Conservation (phyloP, 345 rosid species). For the Rhodamnia rubescens region DNA sequence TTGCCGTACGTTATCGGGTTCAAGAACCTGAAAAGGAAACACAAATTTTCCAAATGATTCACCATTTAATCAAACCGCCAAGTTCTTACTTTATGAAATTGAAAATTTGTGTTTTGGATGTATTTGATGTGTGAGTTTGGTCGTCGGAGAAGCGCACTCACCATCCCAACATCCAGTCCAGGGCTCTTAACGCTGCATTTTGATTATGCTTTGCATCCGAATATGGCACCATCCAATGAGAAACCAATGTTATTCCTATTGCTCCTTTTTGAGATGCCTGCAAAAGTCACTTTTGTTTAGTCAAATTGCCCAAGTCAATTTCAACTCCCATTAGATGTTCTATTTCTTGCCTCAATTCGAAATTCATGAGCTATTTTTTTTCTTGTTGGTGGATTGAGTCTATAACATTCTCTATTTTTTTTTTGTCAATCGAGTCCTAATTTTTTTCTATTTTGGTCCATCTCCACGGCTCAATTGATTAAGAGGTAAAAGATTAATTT, state of each 20-base stretch:
- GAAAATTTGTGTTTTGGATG: background rate
- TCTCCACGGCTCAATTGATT: background rate
- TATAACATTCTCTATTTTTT: background rate
- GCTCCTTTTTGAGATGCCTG: slow-evolving; percentile 20
- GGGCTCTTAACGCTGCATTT: slow-evolving; percentile 16
- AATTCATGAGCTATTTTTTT: background rate
- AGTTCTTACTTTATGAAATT: background rate
- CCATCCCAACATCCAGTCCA: slow-evolving; percentile 39
- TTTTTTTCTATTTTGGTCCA: background rate
- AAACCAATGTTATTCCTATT: slow-evolving; percentile 18
- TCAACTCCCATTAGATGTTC: background rate
- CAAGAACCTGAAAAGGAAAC: slow-evolving; percentile 17
- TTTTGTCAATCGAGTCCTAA: background rate
- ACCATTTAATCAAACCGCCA: background rate
- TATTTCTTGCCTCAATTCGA: background rate
- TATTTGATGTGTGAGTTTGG: background rate
- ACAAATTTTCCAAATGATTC: background rate
- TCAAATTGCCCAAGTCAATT: background rate
- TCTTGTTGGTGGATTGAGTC: background rate
- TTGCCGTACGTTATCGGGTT: slow-evolving; percentile 27
- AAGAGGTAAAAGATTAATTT: background rate
- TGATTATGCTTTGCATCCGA: background rate
- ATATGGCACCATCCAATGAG: slow-evolving; percentile 16
- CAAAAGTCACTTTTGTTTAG: background rate
- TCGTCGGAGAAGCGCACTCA: background rate